These are phyloP conservation scores for Raphanus hybrid DNA, from an alignment of 441 rosid genomes.

Conservation along the genomic window DNA sequence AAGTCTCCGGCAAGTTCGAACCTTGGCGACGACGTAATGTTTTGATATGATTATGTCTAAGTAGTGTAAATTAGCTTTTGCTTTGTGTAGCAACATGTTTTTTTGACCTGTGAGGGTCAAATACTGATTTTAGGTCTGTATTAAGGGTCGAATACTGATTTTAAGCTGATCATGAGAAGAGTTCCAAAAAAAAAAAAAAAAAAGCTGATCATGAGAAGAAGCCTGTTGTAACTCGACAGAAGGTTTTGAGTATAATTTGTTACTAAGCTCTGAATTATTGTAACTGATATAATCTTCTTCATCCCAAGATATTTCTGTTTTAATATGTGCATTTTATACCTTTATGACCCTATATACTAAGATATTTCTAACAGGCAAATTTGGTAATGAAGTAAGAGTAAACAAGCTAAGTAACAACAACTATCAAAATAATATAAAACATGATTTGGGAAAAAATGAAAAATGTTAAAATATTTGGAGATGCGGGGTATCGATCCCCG, in stretches of 20 bases:
- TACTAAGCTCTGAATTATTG: not conserved
- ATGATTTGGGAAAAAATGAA: not conserved
- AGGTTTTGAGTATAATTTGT: not conserved
- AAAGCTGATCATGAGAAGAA: not conserved
- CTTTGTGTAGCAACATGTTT: too few relatives aligned
- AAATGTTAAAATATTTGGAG: not conserved
- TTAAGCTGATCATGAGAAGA: too few relatives aligned
- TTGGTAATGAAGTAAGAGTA: too few relatives aligned
- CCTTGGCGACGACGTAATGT: too few relatives aligned
- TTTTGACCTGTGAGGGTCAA: not conserved
- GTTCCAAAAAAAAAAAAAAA: too few relatives aligned
- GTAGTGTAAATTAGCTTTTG: too few relatives aligned
- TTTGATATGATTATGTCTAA: too few relatives aligned
- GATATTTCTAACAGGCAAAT: too few relatives aligned
- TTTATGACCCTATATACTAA: not conserved
- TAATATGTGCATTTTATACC: not conserved
- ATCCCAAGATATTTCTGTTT: not conserved
- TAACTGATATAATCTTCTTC: not conserved
- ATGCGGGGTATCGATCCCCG: constrained; percentile 69
- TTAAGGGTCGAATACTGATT: not conserved
- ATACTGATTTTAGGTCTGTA: not conserved
- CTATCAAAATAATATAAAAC: not conserved
- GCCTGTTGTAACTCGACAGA: not conserved
- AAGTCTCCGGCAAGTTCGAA: too few relatives aligned
- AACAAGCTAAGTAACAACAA: too few relatives aligned